Conservation (phyloP, 441 rosid species). For the Aleurites moluccanus region DNA sequence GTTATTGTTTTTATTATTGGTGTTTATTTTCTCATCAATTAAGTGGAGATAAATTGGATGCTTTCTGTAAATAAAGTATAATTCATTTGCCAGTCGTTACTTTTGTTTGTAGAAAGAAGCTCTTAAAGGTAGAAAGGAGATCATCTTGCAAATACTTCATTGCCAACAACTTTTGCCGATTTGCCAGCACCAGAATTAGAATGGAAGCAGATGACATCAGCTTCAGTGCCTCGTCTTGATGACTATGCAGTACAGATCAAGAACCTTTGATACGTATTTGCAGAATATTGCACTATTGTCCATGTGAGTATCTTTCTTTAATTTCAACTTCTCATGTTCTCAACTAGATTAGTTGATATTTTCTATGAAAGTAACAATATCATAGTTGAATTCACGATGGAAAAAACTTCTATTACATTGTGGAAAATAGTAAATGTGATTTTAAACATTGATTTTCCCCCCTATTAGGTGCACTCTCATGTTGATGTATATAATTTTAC, state of each 20-base stretch:
- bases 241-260: conserved; percentile 70
- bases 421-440: no score
- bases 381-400: no score
- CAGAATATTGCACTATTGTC: conserved; percentile 66
- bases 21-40: neutral
- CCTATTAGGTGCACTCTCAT: conserved; percentile 71
- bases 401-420: no score
- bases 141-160: conserved; percentile 26
- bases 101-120: conserved; percentile 34
- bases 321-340: neutral
- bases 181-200: conserved; percentile 63
- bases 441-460: neutral
- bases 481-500: no score
- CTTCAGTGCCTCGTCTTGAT: conserved; percentile 86
- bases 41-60: neutral
- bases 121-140: conserved; percentile 20
- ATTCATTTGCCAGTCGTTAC: neutral
- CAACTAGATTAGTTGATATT: neutral
- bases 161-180: conserved; percentile 76
- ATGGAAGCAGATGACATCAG: conserved; percentile 76
- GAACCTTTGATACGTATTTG: conserved; percentile 64
- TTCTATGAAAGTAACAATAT: no score
- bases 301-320: conserved; percentile 37
- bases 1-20: neutral
- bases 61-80: neutral